A percentile compares a stretch with the other conserved stretches of the same genome.
phyloP scores from a whole-genome alignment of 78 protist genomes.

The Polysphondylium violaceum region DNA sequence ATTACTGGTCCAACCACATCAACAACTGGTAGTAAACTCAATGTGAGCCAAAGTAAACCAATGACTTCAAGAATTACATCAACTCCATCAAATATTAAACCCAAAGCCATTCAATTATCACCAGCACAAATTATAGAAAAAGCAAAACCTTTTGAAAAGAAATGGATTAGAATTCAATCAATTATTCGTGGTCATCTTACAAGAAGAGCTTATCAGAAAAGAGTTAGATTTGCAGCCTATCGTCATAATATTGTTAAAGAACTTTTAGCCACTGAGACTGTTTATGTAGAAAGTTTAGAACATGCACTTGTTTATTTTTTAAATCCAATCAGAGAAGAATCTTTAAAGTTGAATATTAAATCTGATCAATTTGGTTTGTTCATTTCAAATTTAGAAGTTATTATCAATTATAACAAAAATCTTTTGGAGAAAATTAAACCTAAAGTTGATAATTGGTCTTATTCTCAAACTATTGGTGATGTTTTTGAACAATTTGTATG shows the following conservation, averaged over 20 bases:
- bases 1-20: conserved; percentile 5
- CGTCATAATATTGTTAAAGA: conserved; percentile 67
- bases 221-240: conserved; percentile 61
- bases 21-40: conserved; percentile 11
- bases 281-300: conserved; percentile 41
- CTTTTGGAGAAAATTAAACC: conserved; percentile 33
- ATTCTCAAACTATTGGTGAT: conserved; percentile 45
- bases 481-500: conserved; percentile 67
- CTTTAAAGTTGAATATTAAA: conserved; percentile 51
- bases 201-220: conserved; percentile 19
- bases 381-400: conserved; percentile 66
- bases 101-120: conserved; percentile 21
- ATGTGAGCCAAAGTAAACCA: background rate
- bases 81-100: conserved; percentile 8
- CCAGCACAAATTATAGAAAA: conserved; percentile 33
- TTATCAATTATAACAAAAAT: conserved; percentile 37
- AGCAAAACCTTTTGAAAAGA: conserved; percentile 54
- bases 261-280: conserved; percentile 42
- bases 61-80: background rate
- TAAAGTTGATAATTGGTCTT: conserved; percentile 53
- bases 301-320: conserved; percentile 23
- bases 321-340: conserved; percentile 46
- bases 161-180: conserved; percentile 64
- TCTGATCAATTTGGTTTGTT: conserved; percentile 40
- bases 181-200: conserved; percentile 53